Evolutionary conservation across 192 early-diverging fungal species (phyloP), one percentile per base, ranked within the genome.

Genomic region (Radiomyces spectabilis): DNA sequence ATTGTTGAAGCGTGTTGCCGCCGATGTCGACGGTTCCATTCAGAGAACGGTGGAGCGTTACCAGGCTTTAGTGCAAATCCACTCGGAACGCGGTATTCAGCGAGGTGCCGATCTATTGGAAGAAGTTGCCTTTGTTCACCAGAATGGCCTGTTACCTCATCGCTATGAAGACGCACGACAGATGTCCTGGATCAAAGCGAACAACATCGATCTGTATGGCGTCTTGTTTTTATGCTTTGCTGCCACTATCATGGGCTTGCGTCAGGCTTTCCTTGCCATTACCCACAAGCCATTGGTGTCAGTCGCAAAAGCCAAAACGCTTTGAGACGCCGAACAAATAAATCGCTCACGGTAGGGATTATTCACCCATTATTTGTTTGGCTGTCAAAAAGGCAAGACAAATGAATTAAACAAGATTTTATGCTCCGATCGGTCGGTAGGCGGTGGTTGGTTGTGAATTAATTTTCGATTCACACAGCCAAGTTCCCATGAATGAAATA

Each of bases 51-150:
- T 53, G 27, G 37, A 37, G 18, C 59, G 43, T 4, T 33, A 42
- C 37, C 30, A 46, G n/a, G 44, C 55, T 5, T 30, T 57, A 4
- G 48, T 51, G 2, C 63, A 65, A 33, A 43, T 65, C 18, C 40
- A 53, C 30, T 33, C 63, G 3, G 22, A 44, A 1, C 35, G 46
- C 18, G 63, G 39, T 9, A 42, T 46, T 26, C 18, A 31, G 26
- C 29, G 55, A 3, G 63, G 49, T 18, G 63, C 42, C 3, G 50
- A 57, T 53, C 15, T 52, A 1, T 42, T 65, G 21, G 63, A 65
- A 35, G 63, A 65, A 24, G 56, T 65, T 29, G 35, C 44, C 2
- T 16, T 5, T 4, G 46, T 21, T 15, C 2, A 51, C 27, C n/a
- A 31, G 18, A 26, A 53, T 2, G 45, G 58, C 2, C 5, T 21